These are phyloP conservation scores for Flueggea neowawraea DNA, from an alignment of 441 rosid genomes.

Conservation along the genomic window DNA sequence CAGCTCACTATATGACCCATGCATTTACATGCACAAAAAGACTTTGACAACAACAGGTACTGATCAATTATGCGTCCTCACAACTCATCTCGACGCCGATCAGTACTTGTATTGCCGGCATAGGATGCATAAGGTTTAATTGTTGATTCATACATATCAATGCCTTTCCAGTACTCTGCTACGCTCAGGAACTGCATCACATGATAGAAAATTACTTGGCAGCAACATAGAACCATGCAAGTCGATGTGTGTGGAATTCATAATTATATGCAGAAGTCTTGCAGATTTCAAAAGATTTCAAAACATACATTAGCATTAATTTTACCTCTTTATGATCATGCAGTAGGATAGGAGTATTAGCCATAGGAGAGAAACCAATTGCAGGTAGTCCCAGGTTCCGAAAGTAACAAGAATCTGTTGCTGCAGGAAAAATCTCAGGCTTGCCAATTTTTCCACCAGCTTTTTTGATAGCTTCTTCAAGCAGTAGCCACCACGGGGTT, in stretches of 20 bases:
- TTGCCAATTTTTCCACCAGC: constrained; percentile 63
- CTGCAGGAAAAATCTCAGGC: constrained; percentile 88
- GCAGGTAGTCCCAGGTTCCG: constrained; percentile 67
- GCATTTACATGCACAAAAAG: too few species aligned
- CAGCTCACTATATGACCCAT: too few species aligned
- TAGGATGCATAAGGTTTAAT: constrained; percentile 64
- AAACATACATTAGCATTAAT: neutral
- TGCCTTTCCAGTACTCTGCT: constrained; percentile 81
- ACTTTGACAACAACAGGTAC: neutral
- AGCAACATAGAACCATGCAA: neutral
- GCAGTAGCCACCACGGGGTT: constrained; percentile 89
- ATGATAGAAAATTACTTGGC: constrained; percentile 3
- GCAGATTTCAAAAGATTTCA: too few species aligned
- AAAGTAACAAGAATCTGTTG: constrained; percentile 87
- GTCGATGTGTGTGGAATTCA: too few species aligned
- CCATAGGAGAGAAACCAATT: constrained; percentile 92
- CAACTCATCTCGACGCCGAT: constrained; percentile 23
- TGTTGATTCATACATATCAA: constrained; percentile 67
- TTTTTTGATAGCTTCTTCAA: constrained; percentile 70
- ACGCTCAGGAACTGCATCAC: constrained; percentile 64
- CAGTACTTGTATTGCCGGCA: constrained; percentile 21
- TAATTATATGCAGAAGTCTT: too few species aligned
- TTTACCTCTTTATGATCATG: constrained; percentile 94
- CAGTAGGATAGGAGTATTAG: constrained; percentile 83
- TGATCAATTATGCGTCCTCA: constrained; percentile 1